Evolutionary conservation across 306 rosid genomes (phyloP), one percentile per base, ranked within the genome.

Genomic region (Lathyrus aphaca): DNA sequence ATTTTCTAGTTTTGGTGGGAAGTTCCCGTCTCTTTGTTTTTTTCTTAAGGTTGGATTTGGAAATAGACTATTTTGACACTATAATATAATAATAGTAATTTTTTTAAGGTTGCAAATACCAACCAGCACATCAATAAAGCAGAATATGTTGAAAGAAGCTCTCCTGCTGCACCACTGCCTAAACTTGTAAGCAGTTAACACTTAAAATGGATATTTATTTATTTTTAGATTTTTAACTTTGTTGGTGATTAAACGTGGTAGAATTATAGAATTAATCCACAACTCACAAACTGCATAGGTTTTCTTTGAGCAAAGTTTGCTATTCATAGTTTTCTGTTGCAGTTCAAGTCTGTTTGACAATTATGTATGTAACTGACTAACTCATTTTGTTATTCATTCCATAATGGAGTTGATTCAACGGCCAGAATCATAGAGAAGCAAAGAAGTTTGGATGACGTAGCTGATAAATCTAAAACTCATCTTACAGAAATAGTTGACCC

Each of bases 401-500:
- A 89, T 91, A 85, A 85, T 68, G 92, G 86, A 58, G 77, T 78
- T 71, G 89, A 89, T 68, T 74, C 80, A 45, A 44, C 54, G 49
- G 73, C 74, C 66, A 80, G 86, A 82, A 74, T 80, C 77, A 53
- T 72, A 54, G 95, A 87, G 55, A 89, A 82, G 74, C 80, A 78
- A 64, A 83, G 82, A 81, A 80, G 72, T n/a, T 53, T 82, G 30
- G 95, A 79, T 17, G 85, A 87, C 54, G 80, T 63, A 63, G 51
- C 84, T 65, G 87, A 89, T 46, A 92, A 79, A 74, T 39, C 86
- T 73, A 90, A 83, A 61, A 57, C 80, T 53, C 85, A 83, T 72
- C 64, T 79, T 74, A 67, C 82, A 74, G 91, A 88, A 79, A 80
- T 91, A 83, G 79, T 82, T 82, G 90, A 86, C 73, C 81, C 86